Evolutionary conservation across 495 filamentous ascomycete species (phyloP).

Genomic region (Astrothelium macrocarpum): DNA sequence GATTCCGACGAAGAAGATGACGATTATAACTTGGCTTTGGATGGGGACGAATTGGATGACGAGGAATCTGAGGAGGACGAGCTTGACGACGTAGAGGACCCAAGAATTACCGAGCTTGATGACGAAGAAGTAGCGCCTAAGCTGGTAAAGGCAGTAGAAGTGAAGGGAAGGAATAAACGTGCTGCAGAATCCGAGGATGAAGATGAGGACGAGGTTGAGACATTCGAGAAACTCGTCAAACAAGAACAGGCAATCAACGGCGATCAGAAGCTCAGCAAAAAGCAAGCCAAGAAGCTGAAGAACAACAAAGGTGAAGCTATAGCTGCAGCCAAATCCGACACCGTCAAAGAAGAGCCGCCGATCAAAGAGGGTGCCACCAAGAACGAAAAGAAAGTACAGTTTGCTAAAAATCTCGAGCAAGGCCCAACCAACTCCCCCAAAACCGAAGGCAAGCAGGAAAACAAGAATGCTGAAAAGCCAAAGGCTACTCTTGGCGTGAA

Average conservation of each 20-base stretch:
- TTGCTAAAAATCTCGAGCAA: conserved; percentile 96
- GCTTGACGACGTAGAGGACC: conserved; percentile 68
- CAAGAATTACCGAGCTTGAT: conserved; percentile 77
- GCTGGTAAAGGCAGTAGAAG: conserved; percentile 52
- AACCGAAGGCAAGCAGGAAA: conserved; percentile 36
- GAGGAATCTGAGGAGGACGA: conserved; percentile 54
- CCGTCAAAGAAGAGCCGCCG: conserved; percentile 40
- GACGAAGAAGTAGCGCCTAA: conserved; percentile 69
- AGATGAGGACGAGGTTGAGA: conserved; percentile 59
- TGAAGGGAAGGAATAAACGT: conserved; percentile 59
- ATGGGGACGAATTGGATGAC: conserved; percentile 61
- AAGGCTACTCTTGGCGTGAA: conserved; percentile 54
- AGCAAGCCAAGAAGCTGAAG: conserved; percentile 97
- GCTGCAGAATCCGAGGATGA: conserved; percentile 50
- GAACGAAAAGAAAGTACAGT: conserved; percentile 92
- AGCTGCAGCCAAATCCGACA: conserved; percentile 40
- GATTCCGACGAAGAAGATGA: conserved; percentile 58
- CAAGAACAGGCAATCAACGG: conserved; percentile 41
- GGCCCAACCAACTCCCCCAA: conserved; percentile 65
- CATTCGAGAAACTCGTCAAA: conserved; percentile 63
- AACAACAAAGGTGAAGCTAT: conserved; percentile 84
- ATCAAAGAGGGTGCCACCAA: conserved; percentile 47
- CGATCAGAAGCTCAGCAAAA: conserved; percentile 70
- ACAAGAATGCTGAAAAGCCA: conserved; percentile 24
- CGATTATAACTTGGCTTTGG: conserved; percentile 73